Evolutionary conservation across 1,284 basidiomycete species (phyloP).

Genomic region (Puccinia coronata): DNA sequence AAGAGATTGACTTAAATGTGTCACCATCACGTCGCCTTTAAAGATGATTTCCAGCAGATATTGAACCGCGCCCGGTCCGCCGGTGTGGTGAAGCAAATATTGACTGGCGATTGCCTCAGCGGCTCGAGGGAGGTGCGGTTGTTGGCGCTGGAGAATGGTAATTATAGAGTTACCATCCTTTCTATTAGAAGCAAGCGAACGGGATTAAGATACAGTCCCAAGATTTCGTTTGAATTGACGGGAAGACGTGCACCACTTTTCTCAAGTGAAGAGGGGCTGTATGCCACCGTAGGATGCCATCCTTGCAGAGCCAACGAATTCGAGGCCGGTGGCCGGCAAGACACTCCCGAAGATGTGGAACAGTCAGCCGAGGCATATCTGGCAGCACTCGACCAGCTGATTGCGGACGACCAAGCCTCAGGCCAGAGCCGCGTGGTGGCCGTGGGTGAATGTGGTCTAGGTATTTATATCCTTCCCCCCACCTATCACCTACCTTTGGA

Average conservation of each 20-base stretch:
- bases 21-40: no score
- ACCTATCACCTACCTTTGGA: neutral
- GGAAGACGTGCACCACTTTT: neutral
- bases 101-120: slow-evolving; percentile 45
- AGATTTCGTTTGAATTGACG: slow-evolving; percentile 52
- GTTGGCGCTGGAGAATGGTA: slow-evolving; percentile 12
- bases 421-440: slow-evolving; percentile 66
- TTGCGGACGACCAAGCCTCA: slow-evolving; percentile 25
- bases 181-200: neutral
- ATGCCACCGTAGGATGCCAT: slow-evolving; percentile 46
- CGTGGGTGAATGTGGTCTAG: slow-evolving; percentile 82
- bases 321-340: neutral
- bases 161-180: neutral
- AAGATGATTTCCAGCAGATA: slow-evolving; percentile 35
- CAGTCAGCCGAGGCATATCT: slow-evolving; percentile 20
- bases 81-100: slow-evolving; percentile 41
- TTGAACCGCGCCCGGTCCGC: slow-evolving; percentile 13
- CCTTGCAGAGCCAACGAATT: slow-evolving; percentile 43
- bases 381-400: slow-evolving; percentile 20
- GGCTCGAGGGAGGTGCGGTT: slow-evolving; percentile 31
- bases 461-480: slow-evolving; percentile 59
- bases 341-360: neutral
- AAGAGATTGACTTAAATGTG: neutral
- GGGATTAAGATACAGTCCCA: neutral
- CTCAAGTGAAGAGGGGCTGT: slow-evolving; percentile 21